Conservation (phyloP, 1,284 basidiomycete genomes). For the Naganishia liquefaciens region DNA sequence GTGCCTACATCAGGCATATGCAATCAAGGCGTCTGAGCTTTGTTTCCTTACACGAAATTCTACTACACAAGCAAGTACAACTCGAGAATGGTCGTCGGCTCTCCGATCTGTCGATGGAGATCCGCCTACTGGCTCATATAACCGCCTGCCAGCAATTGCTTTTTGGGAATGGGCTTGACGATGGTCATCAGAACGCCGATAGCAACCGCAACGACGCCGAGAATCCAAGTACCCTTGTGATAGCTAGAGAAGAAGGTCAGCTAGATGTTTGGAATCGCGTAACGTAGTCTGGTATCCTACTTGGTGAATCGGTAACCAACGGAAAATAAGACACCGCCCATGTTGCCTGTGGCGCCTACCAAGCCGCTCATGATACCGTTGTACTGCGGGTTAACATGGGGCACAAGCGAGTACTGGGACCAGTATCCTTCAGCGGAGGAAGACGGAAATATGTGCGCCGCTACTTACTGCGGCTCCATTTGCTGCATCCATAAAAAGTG, state of each 20-base stretch:
- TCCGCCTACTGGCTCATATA: slow-evolving; percentile 24
- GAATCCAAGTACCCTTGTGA: slow-evolving; percentile 29
- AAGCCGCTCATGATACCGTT: slow-evolving; percentile 31
- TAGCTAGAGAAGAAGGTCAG: slow-evolving; percentile 6
- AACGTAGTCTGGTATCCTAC: not conserved
- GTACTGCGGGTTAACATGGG: slow-evolving; percentile 30
- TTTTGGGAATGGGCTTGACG: slow-evolving; percentile 21
- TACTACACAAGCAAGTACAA: no score
- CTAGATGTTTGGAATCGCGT: not conserved
- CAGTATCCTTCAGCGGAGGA: not conserved
- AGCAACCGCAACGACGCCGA: slow-evolving; percentile 21
- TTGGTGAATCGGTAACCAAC: slow-evolving; percentile 28
- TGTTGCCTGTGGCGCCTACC: slow-evolving; percentile 24
- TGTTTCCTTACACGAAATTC: no score
- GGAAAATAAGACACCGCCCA: slow-evolving; percentile 30
- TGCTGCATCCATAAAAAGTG: slow-evolving; percentile 30
- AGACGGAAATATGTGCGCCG: not conserved
- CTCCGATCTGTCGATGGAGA: not conserved
- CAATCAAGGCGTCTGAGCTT: no score
- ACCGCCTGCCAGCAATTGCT: slow-evolving; percentile 21
- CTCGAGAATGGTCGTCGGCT: no score
- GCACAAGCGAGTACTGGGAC: slow-evolving; percentile 27
- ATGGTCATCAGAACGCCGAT: slow-evolving; percentile 30
- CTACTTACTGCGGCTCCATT: slow-evolving; percentile 25
- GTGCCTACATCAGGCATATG: no score